Evolutionary conservation across 345 rosid genomes (phyloP).

Genomic region (Euphorbia tirucalli): DNA sequence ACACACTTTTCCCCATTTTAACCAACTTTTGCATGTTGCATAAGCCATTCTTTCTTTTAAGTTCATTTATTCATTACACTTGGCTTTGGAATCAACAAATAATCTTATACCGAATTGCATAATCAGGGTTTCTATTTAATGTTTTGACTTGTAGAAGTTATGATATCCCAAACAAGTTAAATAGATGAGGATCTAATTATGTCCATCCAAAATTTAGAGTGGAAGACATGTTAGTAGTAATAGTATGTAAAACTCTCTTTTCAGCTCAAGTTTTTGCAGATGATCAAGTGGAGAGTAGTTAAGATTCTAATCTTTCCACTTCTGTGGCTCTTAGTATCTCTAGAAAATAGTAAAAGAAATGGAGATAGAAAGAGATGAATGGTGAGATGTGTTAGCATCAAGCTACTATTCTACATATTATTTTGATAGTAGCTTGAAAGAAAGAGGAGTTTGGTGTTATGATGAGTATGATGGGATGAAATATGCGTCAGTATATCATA

Average conservation of each 20-base stretch:
- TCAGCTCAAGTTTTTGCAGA: not conserved
- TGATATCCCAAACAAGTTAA: not conserved
- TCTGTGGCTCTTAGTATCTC: not conserved
- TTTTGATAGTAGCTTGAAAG: too few relatives aligned
- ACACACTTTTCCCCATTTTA: not conserved
- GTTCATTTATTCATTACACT: not conserved
- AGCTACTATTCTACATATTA: too few relatives aligned
- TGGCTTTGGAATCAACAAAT: not conserved
- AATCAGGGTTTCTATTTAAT: not conserved
- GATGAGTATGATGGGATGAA: too few relatives aligned
- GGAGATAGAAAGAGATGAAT: too few relatives aligned
- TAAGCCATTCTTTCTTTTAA: not conserved
- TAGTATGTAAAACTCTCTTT: not conserved
- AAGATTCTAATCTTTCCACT: not conserved
- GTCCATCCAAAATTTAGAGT: not conserved
- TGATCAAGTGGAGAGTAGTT: not conserved
- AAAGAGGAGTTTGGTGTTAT: too few relatives aligned
- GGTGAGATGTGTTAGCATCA: too few relatives aligned
- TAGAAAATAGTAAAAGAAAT: too few relatives aligned
- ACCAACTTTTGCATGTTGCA: not conserved
- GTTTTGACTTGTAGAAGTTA: not conserved
- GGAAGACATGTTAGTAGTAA: not conserved
- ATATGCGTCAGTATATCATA: too few relatives aligned
- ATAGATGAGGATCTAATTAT: not conserved
- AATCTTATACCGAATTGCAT: not conserved